Base-by-base conservation (phyloP, 345 rosid species). In the Pistacia vera region DNA sequence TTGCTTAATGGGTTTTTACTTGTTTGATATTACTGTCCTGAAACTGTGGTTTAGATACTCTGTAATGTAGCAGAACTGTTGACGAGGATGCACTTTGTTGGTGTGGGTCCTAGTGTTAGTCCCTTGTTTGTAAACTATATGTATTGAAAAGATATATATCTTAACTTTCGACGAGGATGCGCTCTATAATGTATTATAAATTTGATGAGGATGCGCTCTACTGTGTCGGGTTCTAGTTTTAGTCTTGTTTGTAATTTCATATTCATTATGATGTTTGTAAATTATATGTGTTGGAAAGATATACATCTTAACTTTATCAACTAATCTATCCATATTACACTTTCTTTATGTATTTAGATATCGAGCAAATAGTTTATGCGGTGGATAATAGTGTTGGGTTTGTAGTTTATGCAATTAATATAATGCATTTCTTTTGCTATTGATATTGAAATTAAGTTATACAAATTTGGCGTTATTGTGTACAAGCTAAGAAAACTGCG, bases 401-500 rank as follows among this genome's bases (percentile, higher is more conserved):
- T 16, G n/a, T 54, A 54, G 16, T 16, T 54, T 54, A 2, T 54
- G 13, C 22, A 28, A 48, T 25, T 49, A 14, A 20, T 49, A 22
- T 49, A 46, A 0, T 49, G 4, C 16, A 22, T 49, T 10, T 8
- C 51, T 67, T 48, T 18, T 49, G 41, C 36, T 28, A 0, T 67
- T 56, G 25, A 9, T 14, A 9, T 63, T 4, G 22, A 67, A 25
- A 20, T 35, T 16, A 41, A 8, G 30, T 25, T 28, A 9, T 28
- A 35, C 25, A 3, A 44, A 61, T 20, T 48, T 49, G 28, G 73
- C 46, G 41, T 51, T 64, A 28, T n/a, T 49, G 25, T 13, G 54
- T 44, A 56, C 48, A 36, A 58, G 51, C 75, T 80, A 87, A 18
- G 81, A 56, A 20, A 63, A 80, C 58, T 81, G 66, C n/a, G 80